Evolutionary conservation across 2,329 filamentous ascomycete species (phyloP).

Genomic region (Aureobasidium sp.): DNA sequence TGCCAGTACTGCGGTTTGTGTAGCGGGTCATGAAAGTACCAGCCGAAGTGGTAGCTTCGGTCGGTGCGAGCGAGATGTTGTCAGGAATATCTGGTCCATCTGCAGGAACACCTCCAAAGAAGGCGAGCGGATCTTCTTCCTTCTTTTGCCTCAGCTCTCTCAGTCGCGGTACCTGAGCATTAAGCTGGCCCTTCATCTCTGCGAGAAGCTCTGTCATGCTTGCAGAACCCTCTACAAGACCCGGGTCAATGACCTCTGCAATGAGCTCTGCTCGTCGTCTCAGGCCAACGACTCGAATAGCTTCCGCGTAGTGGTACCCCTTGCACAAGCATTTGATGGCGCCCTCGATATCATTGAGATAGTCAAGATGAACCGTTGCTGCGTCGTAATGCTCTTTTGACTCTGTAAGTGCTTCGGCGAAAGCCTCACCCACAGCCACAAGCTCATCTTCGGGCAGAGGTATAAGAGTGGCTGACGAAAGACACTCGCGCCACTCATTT

Average conservation of each 20-base stretch:
- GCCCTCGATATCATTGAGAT: constrained; percentile 61
- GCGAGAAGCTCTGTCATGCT: constrained; percentile 84
- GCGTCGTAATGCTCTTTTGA: constrained; percentile 75
- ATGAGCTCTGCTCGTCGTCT: constrained; percentile 56
- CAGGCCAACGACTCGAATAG: constrained; percentile 65
- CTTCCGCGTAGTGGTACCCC: constrained; percentile 79
- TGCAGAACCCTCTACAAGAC: constrained; percentile 71
- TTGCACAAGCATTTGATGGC: constrained; percentile 76
- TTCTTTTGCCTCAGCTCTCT: constrained; percentile 74
- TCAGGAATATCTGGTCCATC: constrained; percentile 68
- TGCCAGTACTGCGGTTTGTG: constrained; percentile 64
- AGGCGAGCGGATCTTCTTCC: constrained; percentile 72
- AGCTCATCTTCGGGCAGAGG: constrained; percentile 54
- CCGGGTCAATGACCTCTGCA: constrained; percentile 60
- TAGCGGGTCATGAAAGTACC: constrained; percentile 86
- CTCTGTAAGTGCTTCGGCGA: constrained; percentile 74
- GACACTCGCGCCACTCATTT: constrained; percentile 83
- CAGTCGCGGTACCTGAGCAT: constrained; percentile 78
- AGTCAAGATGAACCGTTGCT: constrained; percentile 70
- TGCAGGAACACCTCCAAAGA: constrained; percentile 58
- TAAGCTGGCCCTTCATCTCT: constrained; percentile 80
- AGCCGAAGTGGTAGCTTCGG: constrained; percentile 64
- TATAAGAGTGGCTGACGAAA: constrained; percentile 67
- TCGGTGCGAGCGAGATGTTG: constrained; percentile 84
- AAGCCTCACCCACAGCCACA: constrained; percentile 56